Base-by-base conservation (phyloP, 148 eudicot species). In the Silene latifolia region DNA sequence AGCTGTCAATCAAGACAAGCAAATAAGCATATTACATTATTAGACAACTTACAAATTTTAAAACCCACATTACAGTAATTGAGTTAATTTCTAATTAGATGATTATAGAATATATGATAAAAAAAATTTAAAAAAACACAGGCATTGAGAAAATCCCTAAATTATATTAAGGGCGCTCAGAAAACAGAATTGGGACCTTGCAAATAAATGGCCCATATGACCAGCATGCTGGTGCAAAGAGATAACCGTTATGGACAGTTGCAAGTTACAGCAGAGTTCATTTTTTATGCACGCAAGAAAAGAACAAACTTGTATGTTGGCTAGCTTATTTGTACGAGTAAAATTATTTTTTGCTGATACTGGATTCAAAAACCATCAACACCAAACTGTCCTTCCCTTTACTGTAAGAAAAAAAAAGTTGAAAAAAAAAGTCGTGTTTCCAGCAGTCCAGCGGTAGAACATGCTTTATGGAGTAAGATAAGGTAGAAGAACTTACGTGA, bases 401-500 rank as follows among this genome's bases (percentile, higher is more conserved):
- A 48, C 54, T 10, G 14, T 48, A 48, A 13, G 11, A 48, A 35
- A 13, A 48, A 11, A 48, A n/a, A n/a, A n/a, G n/a, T n/a, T 10
- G 1, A 15, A 48, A 48, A 51, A 51, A 14, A 51, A 51, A 51
- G 14, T 51, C 17, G 18, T 72, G n/a, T 35, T 58, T 35, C 32
- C 27, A 23, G 7, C 6, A 4, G 42, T 35, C 42, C 42, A 39
- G 44, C 54, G 12, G 4, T 12, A 48, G 4, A 62, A 12, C 54
- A 35, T 63, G 29, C 17, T 20, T 58, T 67, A 6, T 12, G 27
- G 13, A 19, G 35, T 15, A 25, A 8, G 32, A 54, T 59, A 61
- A 51, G 70, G 54, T 47, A 59, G 29, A 47, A 58, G 19, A 79
- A 87, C 99, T 87, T 90, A 95, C 97, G 94, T 25, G 99, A 90